phyloP scores from a whole-genome alignment of 352 stramenopile genomes.

The Blastocystis sp. region DNA sequence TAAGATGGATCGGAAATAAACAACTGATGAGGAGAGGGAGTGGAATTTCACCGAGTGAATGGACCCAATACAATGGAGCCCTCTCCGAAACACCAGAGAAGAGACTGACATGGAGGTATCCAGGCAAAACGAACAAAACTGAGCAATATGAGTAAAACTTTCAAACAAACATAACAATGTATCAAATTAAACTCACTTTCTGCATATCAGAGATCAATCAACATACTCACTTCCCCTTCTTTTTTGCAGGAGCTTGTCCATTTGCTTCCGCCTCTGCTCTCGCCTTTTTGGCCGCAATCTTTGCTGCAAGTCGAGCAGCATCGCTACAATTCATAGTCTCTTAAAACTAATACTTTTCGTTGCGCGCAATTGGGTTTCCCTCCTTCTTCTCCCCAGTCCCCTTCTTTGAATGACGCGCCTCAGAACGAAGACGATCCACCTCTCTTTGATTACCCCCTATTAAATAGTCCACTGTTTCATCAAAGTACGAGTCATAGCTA shows the following conservation, averaged over 20 bases:
- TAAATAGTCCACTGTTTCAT: not conserved
- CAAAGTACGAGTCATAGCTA: too few relatives aligned
- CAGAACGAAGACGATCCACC: constrained; percentile 5
- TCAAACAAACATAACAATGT: not conserved
- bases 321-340: not conserved
- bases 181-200: not conserved
- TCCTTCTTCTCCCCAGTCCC: constrained; percentile 38
- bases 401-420: constrained; percentile 41
- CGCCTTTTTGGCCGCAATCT: constrained; percentile 40
- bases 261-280: not conserved
- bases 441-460: constrained; percentile 51
- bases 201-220: not conserved
- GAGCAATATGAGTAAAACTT: not conserved
- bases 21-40: not conserved
- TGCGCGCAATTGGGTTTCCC: constrained; percentile 20
- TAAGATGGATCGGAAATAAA: not conserved
- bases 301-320: constrained; percentile 38
- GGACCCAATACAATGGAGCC: not conserved
- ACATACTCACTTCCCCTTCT: constrained; percentile 33
- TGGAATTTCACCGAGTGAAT: not conserved
- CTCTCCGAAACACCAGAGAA: not conserved
- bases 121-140: not conserved
- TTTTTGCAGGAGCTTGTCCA: not conserved
- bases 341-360: not conserved
- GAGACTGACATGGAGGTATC: not conserved